phyloP scores from a whole-genome alignment of 768 basidiomycete genomes.

The Fomitopsis serialis region DNA sequence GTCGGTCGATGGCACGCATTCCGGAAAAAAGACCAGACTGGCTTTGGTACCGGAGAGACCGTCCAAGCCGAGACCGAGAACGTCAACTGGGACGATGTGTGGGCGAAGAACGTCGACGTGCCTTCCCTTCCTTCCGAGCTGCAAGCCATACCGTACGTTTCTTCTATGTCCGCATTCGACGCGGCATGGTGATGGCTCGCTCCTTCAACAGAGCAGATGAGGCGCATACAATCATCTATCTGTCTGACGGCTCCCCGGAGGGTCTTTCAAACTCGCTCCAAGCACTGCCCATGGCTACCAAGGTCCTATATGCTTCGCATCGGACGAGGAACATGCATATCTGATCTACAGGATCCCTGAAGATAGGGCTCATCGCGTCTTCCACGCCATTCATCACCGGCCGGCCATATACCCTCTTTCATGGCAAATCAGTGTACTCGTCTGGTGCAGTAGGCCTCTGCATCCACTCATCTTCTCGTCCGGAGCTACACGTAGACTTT shows the following conservation, averaged over 20 bases:
- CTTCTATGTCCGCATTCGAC: not conserved
- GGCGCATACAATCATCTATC: conserved; percentile 39
- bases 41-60: conserved; percentile 2
- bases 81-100: conserved; percentile 48
- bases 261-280: conserved; percentile 43
- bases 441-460: conserved; percentile 65
- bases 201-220: conserved; percentile 14
- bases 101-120: conserved; percentile 30
- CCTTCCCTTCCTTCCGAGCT: conserved; percentile 35
- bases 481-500: conserved; percentile 22
- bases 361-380: conserved; percentile 66
- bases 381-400: conserved; percentile 82
- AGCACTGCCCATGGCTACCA: conserved; percentile 39
- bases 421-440: conserved; percentile 47
- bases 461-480: conserved; percentile 10
- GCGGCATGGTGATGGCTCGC: not conserved
- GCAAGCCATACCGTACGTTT: conserved; percentile 30
- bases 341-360: not conserved
- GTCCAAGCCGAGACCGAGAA: conserved; percentile 2
- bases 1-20: conserved; percentile 73
- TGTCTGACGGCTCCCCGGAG: conserved; percentile 55
- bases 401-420: conserved; percentile 63
- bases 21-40: conserved; percentile 29
- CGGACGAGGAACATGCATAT: not conserved
- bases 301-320: conserved; percentile 30